Base-by-base conservation (phyloP, 768 basidiomycete species). In the Tylopilus felleus region DNA sequence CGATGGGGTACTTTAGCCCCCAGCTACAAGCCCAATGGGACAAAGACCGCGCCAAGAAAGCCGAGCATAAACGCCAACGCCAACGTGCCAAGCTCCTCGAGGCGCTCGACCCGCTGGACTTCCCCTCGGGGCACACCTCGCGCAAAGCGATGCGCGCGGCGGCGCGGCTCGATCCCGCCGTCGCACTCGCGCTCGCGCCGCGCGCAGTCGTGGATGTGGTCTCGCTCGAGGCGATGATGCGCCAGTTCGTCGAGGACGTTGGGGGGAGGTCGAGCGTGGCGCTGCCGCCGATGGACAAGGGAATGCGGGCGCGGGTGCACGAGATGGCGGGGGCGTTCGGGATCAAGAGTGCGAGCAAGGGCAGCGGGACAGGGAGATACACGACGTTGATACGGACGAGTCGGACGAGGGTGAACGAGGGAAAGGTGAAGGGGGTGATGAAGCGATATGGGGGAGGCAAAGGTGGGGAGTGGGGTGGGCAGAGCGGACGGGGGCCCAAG, bases 11-110 rank as follows among this genome's bases (percentile, higher is more conserved):
- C 43, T 60, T 88, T 12, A 81, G 89, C 0, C 61, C 73, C 2
- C 78, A 84, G 7, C 76, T 97, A 8, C 77, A 75, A 49, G 79
- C 72, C 0, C 85, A 83, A 54, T 97, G 93, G 93, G 80, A 83
- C 42, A 79, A 80, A 44, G 95, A 98, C 65, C 90, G 93, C 2
- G 72, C 75, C 48, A 88, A 85, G 74, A 98, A 97, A 66, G 91
- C 91, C 0, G 83, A 85, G 52, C 68, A 74, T 63, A 96, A 92
- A 66, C 78, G 74, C 2, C 75, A 78, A 16, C 84, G 92, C 1
- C 78, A 75, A 1, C 69, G 79, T 4, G 83, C 78, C 16, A 80
- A 80, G 12, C 71, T 86, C 2, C 74, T 79, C 17, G 73, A 73
- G 0, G 82, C 82, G 13, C 75, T 84, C 2, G 88, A 93, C 61